Base-by-base conservation (phyloP, 78 protist genomes). In the Dictyostelium purpureum region DNA sequence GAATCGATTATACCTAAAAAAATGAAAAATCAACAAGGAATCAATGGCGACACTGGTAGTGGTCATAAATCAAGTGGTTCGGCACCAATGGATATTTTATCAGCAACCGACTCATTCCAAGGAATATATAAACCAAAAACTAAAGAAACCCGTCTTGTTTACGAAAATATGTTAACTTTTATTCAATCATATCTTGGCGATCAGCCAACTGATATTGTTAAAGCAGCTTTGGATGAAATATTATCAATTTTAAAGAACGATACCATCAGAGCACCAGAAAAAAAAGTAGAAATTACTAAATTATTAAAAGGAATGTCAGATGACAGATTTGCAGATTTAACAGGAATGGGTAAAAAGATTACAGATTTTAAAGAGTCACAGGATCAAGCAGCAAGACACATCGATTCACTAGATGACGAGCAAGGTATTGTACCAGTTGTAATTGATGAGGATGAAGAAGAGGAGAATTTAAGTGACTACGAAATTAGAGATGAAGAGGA, bases 141-240 rank as follows among this genome's bases (percentile, higher is more conserved):
- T n/a, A 69, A 70, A 24, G 96, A 91, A 57, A 96, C 97, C 2
- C 67, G 79, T n/a, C 26, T 47, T 0, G 90, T 91, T 77, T 96
- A 95, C 31, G 97, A 96, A 56, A 70, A 40, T 56, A 73, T 96
- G 43, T 95, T 97, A 49, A 14, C 70, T 18, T 61, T 88, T 31
- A 54, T 96, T 16, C 77, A 69, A 31, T 7, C 33, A 10, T 73
- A 43, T 61, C 21, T 97, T 7, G 97, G 97, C 10, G 97, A 93
- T 52, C 95, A 92, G 56, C 95, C 98, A 10, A 73, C 79, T 0
- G 98, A 96, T 49, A 90, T 97, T 14, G 71, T 97, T 16, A 83
- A 88, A 16, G 96, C 96, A 16, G 99, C 99, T 0, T 94, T 97
- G 4, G 98, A 98, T 65, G 99, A 98, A 95, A 93, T 97, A n/a